Evolutionary conservation across 768 basidiomycete species (phyloP), one percentile per base, ranked within the genome.

Genomic region (Lactifluus pinguis): DNA sequence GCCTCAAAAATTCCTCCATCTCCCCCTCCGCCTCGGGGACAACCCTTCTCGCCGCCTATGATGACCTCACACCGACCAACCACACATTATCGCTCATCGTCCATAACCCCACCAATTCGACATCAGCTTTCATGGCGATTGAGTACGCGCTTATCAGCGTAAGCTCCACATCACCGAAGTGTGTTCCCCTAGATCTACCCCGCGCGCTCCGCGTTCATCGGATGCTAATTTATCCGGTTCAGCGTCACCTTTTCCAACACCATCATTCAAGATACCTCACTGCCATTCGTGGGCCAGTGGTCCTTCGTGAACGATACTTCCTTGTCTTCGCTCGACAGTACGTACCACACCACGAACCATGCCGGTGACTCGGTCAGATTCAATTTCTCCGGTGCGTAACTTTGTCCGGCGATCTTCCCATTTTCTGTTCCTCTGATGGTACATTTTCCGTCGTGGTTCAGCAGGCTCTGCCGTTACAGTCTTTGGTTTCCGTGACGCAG

Each of bases 401-500:
- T 14, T 14, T 44, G 17, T 8, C 10, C 34, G 17, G n/a, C n/a
- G 44, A 25, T 39, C 25, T 45, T 32, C 8, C 58, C 19, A 15
- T 34, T 30, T 9, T 39, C 10, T 10, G 15, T 38, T 51, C 19
- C 36, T 58, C 34, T 53, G 34, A 49, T 44, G 14, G 6, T 32
- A 10, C 54, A 38, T 36, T 53, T 54, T 11, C 8, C 42, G 45
- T 29, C 38, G 39, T 41, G 42, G 32, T 61, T 61, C 52, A 59
- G 62, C 59, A 89, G 89, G 88, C 34, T 79, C 81, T 10, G 77
- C 87, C 13, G 75, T 91, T 52, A 72, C 79, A 1, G 69, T 92
- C 25, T 76, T 72, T 49, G 89, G 89, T 9, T 76, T 77, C 44
- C 83, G 81, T 17, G 85, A 82, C 38, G 80, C 80, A 3, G 69